These are phyloP conservation scores for Symbiodinium natans DNA, from an alignment of 73 alveolate species.

Conservation along the genomic window DNA sequence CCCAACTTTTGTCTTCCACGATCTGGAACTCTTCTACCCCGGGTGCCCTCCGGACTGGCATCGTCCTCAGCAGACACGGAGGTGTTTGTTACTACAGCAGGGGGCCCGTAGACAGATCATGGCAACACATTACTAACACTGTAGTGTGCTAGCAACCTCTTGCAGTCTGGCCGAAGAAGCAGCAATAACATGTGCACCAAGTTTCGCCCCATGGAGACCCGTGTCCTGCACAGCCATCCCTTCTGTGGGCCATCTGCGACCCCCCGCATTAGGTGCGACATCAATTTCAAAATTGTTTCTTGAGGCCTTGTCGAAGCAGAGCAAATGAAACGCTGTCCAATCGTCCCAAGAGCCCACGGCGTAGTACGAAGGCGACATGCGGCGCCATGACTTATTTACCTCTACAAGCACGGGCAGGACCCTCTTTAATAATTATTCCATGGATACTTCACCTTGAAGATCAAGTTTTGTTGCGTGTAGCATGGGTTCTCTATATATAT, in stretches of 20 bases:
- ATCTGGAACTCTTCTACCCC: conserved; percentile 1
- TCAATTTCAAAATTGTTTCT: too few relatives aligned
- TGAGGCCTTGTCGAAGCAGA: background rate
- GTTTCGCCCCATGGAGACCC: background rate
- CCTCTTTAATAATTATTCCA: too few relatives aligned
- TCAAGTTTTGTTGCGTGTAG: too few relatives aligned
- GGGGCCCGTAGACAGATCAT: too few relatives aligned
- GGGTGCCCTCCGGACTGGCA: background rate
- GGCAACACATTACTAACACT: background rate
- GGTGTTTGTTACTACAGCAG: too few relatives aligned
- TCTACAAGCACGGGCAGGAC: too few relatives aligned
- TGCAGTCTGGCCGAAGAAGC: too few relatives aligned
- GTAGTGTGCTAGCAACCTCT: background rate
- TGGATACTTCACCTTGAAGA: too few relatives aligned
- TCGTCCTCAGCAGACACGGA: background rate
- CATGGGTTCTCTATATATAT: too few relatives aligned
- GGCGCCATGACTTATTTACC: too few relatives aligned
- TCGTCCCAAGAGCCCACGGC: conserved; percentile 19
- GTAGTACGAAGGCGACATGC: background rate
- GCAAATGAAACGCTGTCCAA: background rate
- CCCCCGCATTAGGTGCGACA: too few relatives aligned
- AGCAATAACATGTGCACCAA: background rate
- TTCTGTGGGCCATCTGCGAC: too few relatives aligned
- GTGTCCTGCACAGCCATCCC: background rate
- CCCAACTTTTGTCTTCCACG: background rate